Percentiles rank a stretch among this genome's conserved stretches.
Evolutionary conservation across 73 alveolate species (phyloP).

Genomic region (Paramecium primaurelia): DNA sequence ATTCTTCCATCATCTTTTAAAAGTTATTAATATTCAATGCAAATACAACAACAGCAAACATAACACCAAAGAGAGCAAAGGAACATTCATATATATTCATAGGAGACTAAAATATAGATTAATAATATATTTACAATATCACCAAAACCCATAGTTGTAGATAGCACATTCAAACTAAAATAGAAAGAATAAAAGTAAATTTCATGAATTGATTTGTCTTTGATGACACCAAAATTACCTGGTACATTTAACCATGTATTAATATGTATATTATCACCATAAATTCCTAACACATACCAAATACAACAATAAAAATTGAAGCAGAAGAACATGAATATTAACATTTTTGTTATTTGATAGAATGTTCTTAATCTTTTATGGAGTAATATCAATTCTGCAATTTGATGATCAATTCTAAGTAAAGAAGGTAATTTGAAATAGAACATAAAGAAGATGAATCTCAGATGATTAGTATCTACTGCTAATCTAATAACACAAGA

Average conservation of each 20-base stretch:
- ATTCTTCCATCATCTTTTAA: slow-evolving; percentile 50
- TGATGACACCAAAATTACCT: background rate
- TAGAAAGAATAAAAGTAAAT: background rate
- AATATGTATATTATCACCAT: background rate
- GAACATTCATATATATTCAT: slow-evolving; percentile 43
- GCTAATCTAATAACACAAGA: background rate
- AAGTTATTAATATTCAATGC: slow-evolving; percentile 27
- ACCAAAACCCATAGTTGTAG: slow-evolving; percentile 47
- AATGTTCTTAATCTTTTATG: slow-evolving; percentile 33
- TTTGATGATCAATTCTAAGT: background rate
- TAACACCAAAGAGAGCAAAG: background rate
- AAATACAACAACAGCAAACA: slow-evolving; percentile 29
- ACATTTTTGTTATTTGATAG: background rate
- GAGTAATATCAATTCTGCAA: slow-evolving; percentile 3
- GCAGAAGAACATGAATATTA: slow-evolving; percentile 17
- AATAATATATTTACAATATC: background rate
- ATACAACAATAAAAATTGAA: background rate
- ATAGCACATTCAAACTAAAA: background rate
- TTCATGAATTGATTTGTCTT: slow-evolving; percentile 16
- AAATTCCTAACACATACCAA: background rate
- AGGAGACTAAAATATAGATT: background rate
- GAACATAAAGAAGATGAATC: background rate
- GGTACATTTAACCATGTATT: background rate
- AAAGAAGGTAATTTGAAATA: slow-evolving; percentile 21
- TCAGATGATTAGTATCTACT: background rate